Base-by-base conservation (phyloP, 2,329 filamentous ascomycete species). In the Cordyceps farinosa region DNA sequence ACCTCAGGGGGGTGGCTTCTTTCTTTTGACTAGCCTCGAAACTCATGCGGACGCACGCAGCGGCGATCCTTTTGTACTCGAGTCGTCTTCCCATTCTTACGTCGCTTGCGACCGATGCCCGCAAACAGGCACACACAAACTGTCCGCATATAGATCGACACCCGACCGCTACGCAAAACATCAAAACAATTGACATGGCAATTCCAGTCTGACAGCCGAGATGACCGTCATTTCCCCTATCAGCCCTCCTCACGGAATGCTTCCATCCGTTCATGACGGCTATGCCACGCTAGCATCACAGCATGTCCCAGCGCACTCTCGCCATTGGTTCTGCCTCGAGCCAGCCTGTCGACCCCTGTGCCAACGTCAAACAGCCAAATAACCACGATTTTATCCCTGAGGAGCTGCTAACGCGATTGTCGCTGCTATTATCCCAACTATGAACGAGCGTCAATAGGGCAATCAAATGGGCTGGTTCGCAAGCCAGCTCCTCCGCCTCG, bases 131-230 rank as follows among this genome's bases (percentile, higher is more conserved):
- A 40, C 36, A 30, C 32, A n/a, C 44, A 48, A 36, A 48, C 22
- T 50, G 55, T 58, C 30, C 55, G 44, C 32, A n/a, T 15, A 17
- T 38, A 15, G 55, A 50, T 58, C 32, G 55, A 30, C 32, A n/a
- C 9, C 27, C 45, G 45, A 42, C 38, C 27, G 38, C 53, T n/a
- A 61, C 5, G 30, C 29, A 61, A 45, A 40, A 36, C 5, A 52
- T 13, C 30, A 22, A 22, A 15, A 15, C 52, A 55, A 55, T 50
- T n/a, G 32, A 38, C 44, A 48, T 53, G 53, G 34, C 38, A 53
- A 61, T 53, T 36, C 48, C 48, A 61, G 57, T 44, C 57, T 22
- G 38, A 45, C 27, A 22, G 45, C 27, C 57, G 34, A 59, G 32
- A 58, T 22, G 22, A 40, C 48, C 36, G 29, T 52, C 48, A 53